Evolutionary conservation across 2,329 filamentous ascomycete genomes (phyloP).

Genomic region (Myrmaecium sp.): DNA sequence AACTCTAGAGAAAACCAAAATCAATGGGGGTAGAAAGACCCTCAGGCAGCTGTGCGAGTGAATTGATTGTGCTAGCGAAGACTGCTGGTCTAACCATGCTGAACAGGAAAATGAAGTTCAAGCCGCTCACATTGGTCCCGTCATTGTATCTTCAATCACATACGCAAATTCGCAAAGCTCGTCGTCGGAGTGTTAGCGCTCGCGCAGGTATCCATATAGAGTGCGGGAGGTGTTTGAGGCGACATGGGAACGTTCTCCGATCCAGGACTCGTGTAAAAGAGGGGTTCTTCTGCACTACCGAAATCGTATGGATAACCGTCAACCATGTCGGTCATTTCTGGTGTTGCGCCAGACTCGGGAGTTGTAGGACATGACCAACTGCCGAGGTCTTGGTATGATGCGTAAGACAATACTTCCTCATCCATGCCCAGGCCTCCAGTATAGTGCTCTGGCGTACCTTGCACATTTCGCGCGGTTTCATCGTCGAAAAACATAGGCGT

Average conservation of each 20-base stretch:
- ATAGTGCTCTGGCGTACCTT: neutral
- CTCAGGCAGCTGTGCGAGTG: neutral
- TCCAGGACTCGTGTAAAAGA: slow-evolving; percentile 8
- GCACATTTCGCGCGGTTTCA: no score
- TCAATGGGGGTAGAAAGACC: no score
- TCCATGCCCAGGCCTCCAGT: neutral
- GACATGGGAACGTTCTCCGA: slow-evolving; percentile 3
- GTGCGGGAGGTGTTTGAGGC: neutral
- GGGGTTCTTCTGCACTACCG: slow-evolving; percentile 5
- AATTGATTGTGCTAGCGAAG: neutral
- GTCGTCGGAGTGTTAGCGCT: neutral
- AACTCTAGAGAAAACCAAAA: no score
- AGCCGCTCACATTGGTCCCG: neutral
- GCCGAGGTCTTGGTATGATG: no score
- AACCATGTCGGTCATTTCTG: neutral
- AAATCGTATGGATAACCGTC: neutral
- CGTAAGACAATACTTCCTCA: neutral
- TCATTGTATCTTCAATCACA: neutral
- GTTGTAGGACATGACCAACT: no score
- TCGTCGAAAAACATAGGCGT: no score
- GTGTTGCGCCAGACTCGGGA: no score
- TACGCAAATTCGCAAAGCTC: neutral
- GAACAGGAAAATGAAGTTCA: neutral
- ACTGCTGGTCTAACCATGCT: neutral
- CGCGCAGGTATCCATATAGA: neutral